Percentiles rank a stretch among this genome's conserved stretches.
Evolutionary conservation across 495 filamentous ascomycete species (phyloP).

Genomic region (Sphaerosporella brunnea): DNA sequence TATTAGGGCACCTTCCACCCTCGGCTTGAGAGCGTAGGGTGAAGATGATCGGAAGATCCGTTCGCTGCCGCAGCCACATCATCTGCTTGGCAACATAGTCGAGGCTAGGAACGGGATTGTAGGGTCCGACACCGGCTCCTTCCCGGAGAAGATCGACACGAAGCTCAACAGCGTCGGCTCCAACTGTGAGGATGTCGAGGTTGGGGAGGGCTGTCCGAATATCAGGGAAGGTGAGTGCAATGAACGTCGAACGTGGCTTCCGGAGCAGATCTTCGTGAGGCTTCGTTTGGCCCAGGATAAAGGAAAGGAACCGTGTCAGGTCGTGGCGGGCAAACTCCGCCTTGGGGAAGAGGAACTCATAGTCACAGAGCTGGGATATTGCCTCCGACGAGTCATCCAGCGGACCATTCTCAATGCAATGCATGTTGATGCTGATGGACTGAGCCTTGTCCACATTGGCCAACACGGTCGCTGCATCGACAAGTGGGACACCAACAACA

Average conservation of each 20-base stretch:
- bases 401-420: background rate
- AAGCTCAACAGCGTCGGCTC: conserved; percentile 66
- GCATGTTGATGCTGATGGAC: conserved; percentile 50
- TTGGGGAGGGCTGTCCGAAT: conserved; percentile 69
- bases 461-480: conserved; percentile 33
- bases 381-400: conserved; percentile 35
- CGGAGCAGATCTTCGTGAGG: conserved; percentile 57
- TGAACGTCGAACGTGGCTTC: conserved; percentile 60
- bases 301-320: conserved; percentile 54
- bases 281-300: conserved; percentile 56
- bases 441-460: conserved; percentile 53
- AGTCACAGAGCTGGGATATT: conserved; percentile 49
- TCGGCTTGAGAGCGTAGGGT: conserved; percentile 64
- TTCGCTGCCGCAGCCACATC: conserved; percentile 64
- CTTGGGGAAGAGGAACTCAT: conserved; percentile 66
- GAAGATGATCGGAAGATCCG: conserved; percentile 71
- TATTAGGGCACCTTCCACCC: conserved; percentile 70
- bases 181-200: conserved; percentile 67
- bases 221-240: conserved; percentile 73
- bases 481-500: conserved; percentile 41
- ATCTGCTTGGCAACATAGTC: conserved; percentile 72
- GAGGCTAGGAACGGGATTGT: conserved; percentile 49
- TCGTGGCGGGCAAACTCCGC: conserved; percentile 55
- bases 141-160: conserved; percentile 68
- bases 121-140: conserved; percentile 38